Evolutionary conservation across 176 grass and related monocot genomes (phyloP), one percentile per base, ranked within the genome.

Genomic region (Aegilops bicornis): DNA sequence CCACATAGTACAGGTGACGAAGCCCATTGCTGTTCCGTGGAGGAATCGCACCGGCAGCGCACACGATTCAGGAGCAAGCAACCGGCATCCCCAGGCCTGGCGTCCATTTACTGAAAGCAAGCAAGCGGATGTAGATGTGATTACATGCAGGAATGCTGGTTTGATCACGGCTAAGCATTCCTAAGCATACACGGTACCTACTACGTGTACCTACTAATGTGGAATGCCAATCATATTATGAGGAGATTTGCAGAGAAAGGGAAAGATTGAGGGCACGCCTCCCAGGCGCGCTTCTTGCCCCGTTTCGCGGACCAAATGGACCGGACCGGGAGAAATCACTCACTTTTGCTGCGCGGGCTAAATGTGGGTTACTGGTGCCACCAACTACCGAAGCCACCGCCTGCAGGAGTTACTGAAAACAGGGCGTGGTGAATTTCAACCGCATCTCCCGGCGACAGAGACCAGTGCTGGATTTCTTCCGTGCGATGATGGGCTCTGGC

Each of bases 271-370:
- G 32, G 76, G 59, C 64, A 63, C 84, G 64, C 48, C 72, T 90
- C 69, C 69, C 72, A 23, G 31, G 43, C 68, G 89, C 31, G 62
- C 89, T 33, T 78, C 56, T 42, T 83, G 74, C 65, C 84, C 78
- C 42, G 32, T 86, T 90, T 82, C 79, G 2, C 65, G 77, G 60
- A 13, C 14, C 20, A 65, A 31, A 36, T 80, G 69, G 61, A 64
- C 27, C 87, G 69, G 61, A 64, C 27, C 87, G 52, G 16, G 63
- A 30, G 63, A 8, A 50, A 47, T 14, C 43, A 0, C 43, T 47
- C 43, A 14, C 43, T 47, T 29, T 29, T 76, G 60, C 22, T 56
- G 61, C 30, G 19, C 4, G 48, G 37, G 43, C 67, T 64, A 73
- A 73, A 89, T 27, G 16, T 31, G 17, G 40, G 30, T 25, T 40